Percentiles rank a stretch among this genome's conserved stretches.
phyloP scores from a whole-genome alignment of 2,329 filamentous ascomycete genomes.

The Epichloe coenophiala region DNA sequence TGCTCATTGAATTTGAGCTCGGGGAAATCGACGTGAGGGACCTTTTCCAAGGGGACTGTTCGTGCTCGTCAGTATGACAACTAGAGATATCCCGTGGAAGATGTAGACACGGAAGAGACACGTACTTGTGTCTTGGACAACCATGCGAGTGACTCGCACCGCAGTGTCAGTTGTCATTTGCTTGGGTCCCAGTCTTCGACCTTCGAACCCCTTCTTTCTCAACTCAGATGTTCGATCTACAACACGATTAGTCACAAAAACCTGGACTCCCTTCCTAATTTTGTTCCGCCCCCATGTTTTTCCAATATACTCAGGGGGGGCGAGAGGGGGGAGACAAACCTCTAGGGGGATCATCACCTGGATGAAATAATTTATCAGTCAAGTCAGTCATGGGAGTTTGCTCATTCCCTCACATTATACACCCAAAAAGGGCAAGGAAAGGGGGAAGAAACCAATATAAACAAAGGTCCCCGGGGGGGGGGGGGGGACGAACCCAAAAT shows the following conservation, averaged over 20 bases:
- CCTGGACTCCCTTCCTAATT: neutral
- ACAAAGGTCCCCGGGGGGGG: neutral
- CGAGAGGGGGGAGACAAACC: slow-evolving; percentile 37
- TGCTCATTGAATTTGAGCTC: slow-evolving; percentile 83
- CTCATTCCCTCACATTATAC: neutral
- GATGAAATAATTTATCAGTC: slow-evolving; percentile 5
- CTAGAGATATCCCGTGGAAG: neutral
- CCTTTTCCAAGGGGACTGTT: slow-evolving; percentile 60
- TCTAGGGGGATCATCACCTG: slow-evolving; percentile 91
- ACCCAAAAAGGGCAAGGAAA: neutral
- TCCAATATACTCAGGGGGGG: neutral
- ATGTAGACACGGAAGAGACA: slow-evolving; percentile 2
- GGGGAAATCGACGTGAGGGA: slow-evolving; percentile 74
- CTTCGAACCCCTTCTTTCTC: slow-evolving; percentile 81
- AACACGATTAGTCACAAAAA: slow-evolving; percentile 1
- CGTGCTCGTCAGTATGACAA: neutral
- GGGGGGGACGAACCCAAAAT: slow-evolving; percentile 58
- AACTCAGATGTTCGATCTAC: slow-evolving; percentile 93
- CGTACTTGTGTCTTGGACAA: slow-evolving; percentile 72
- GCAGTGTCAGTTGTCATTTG: slow-evolving; percentile 99
- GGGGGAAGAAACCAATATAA: neutral
- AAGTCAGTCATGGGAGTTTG: neutral
- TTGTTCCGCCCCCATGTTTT: neutral
- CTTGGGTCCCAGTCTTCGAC: slow-evolving; percentile 74
- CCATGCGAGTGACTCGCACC: slow-evolving; percentile 80